Conservation (phyloP, 2,329 filamentous ascomycete genomes). For the Trichoderma atrobrunneum region DNA sequence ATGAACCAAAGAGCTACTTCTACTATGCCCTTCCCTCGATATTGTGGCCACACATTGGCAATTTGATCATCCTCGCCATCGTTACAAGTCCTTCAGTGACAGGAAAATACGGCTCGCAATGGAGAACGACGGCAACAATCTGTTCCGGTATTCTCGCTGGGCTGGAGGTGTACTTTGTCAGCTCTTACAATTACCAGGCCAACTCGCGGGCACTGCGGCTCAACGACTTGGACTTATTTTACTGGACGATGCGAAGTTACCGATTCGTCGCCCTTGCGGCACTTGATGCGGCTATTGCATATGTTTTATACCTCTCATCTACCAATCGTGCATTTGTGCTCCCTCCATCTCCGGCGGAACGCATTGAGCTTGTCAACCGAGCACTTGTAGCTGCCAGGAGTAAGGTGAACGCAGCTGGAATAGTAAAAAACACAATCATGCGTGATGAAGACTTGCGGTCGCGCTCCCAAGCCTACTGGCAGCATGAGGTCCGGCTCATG, state of each 20-base stretch:
- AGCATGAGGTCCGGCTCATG: conserved; percentile 70
- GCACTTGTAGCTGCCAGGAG: conserved; percentile 58
- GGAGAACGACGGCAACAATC: conserved; percentile 69
- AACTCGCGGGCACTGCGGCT: conserved; percentile 63
- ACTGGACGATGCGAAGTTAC: conserved; percentile 64
- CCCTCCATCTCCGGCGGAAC: conserved; percentile 60
- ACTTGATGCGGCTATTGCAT: conserved; percentile 63
- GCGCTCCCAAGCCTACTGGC: conserved; percentile 73
- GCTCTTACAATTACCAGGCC: conserved; percentile 61
- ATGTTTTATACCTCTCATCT: conserved; percentile 68
- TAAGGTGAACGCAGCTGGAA: conserved; percentile 68
- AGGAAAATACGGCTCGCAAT: conserved; percentile 61
- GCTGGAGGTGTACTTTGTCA: conserved; percentile 64
- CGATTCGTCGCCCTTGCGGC: conserved; percentile 63
- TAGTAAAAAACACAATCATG: conserved; percentile 76
- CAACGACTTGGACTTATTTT: conserved; percentile 65
- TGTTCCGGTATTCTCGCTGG: conserved; percentile 56
- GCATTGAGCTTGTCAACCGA: conserved; percentile 59
- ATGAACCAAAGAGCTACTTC: conserved; percentile 68
- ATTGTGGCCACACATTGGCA: conserved; percentile 73
- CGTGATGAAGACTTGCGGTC: conserved; percentile 69
- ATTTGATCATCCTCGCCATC: conserved; percentile 68
- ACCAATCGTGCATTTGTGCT: conserved; percentile 76
- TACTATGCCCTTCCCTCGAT: conserved; percentile 76
- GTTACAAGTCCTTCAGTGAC: conserved; percentile 68